Evolutionary conservation across 192 early-diverging fungal species (phyloP).

Genomic region (Coemansia sp.): DNA sequence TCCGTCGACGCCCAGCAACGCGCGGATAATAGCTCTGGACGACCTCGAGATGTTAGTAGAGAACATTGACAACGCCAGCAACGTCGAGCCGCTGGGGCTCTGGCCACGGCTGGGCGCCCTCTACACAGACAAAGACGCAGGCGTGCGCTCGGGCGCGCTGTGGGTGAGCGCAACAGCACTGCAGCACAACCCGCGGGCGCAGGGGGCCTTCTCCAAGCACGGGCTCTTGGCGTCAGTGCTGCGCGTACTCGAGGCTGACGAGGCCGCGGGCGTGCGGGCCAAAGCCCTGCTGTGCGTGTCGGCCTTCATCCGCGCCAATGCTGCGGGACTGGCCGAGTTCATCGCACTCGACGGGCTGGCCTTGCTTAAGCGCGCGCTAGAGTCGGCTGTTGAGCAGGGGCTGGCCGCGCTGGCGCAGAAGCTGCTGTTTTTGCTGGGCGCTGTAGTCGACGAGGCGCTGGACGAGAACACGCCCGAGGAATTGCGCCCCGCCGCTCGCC

Average conservation of each 20-base stretch:
- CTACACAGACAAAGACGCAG: conserved; percentile 50
- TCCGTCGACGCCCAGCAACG: conserved; percentile 60
- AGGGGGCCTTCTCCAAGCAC: conserved; percentile 64
- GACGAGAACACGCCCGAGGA: conserved; percentile 38
- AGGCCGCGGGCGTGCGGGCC: conserved; percentile 55
- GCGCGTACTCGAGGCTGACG: conserved; percentile 43
- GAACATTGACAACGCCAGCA: conserved; percentile 87
- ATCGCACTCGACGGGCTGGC: conserved; percentile 53
- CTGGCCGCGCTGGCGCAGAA: conserved; percentile 35
- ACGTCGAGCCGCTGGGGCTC: conserved; percentile 85
- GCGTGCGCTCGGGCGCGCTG: conserved; percentile 69
- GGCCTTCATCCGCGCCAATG: conserved; percentile 64
- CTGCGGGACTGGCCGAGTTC: conserved; percentile 62
- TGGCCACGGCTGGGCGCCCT: conserved; percentile 76
- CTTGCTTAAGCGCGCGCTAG: conserved; percentile 49
- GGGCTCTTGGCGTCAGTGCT: conserved; percentile 58
- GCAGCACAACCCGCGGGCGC: conserved; percentile 90
- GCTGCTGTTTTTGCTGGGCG: conserved; percentile 65
- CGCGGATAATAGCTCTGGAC: conserved; percentile 83
- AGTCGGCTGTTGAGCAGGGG: conserved; percentile 12
- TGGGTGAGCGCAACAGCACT: conserved; percentile 95
- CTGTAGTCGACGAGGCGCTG: conserved; percentile 63
- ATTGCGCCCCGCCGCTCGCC: conserved; percentile 32
- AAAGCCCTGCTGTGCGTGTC: conserved; percentile 77
- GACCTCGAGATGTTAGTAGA: conserved; percentile 91